Conservation (phyloP, 371 early-diverging fungal species). For the Paramicrosporidium saccamoebae region DNA sequence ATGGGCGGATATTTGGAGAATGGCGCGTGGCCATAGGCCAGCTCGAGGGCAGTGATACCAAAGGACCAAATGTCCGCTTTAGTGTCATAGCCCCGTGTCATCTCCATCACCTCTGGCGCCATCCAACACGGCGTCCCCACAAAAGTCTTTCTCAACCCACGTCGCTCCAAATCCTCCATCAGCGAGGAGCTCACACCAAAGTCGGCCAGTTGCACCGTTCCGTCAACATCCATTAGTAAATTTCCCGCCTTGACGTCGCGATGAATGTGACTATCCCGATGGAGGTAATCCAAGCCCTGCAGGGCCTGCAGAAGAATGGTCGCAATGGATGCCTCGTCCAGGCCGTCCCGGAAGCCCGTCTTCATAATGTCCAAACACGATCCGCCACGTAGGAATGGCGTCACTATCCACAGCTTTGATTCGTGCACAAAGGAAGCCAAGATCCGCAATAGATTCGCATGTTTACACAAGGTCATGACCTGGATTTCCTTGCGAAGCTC, state of each 20-base stretch:
- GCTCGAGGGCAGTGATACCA: slow-evolving; percentile 89
- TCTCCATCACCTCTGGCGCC: slow-evolving; percentile 91
- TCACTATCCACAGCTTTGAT: slow-evolving; percentile 1
- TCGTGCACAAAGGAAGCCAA: slow-evolving; percentile 1
- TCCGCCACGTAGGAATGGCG: slow-evolving; percentile 1
- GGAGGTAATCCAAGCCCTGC: slow-evolving; percentile 73
- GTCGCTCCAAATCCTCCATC: slow-evolving; percentile 22
- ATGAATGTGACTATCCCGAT: slow-evolving; percentile 70
- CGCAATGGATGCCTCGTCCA: slow-evolving; percentile 61
- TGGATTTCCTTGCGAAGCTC: slow-evolving; percentile 89
- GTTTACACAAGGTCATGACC: slow-evolving; percentile 74
- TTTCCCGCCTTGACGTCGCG: slow-evolving; percentile 48
- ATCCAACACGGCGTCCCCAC: slow-evolving; percentile 96
- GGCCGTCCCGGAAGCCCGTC: slow-evolving; percentile 12
- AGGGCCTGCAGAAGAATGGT: slow-evolving; percentile 64
- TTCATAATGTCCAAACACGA: slow-evolving; percentile 12
- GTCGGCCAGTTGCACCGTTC: slow-evolving; percentile 64
- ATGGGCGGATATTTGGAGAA: slow-evolving; percentile 65
- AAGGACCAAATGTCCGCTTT: slow-evolving; percentile 97
- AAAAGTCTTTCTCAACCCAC: slow-evolving; percentile 78
- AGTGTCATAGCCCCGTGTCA: slow-evolving; percentile 56
- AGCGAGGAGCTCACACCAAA: slow-evolving; percentile 92
- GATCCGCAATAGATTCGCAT: slow-evolving; percentile 33
- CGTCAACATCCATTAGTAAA: slow-evolving; percentile 7
- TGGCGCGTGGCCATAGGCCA: slow-evolving; percentile 74